Conservation (phyloP, 2,329 filamentous ascomycete species). For the Exophiala bonariae region DNA sequence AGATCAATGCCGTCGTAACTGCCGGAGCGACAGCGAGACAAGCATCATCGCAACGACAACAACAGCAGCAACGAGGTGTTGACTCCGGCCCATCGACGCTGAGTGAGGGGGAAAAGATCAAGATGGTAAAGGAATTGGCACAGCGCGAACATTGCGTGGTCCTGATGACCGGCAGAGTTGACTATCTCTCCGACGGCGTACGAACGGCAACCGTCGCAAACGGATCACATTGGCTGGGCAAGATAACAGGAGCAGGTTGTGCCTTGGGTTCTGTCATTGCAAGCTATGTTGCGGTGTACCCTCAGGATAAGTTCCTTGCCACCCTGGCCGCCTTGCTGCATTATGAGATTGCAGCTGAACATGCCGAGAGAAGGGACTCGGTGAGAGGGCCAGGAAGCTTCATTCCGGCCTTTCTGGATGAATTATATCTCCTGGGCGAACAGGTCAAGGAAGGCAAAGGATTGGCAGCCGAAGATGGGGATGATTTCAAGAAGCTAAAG, state of each 20-base stretch:
- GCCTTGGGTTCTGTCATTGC: slow-evolving; percentile 80
- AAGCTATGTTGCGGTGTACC: slow-evolving; percentile 67
- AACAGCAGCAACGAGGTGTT: slow-evolving; percentile 72
- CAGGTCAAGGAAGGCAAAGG: slow-evolving; percentile 44
- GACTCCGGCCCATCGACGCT: slow-evolving; percentile 67
- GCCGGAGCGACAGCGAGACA: slow-evolving; percentile 31
- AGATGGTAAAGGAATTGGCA: slow-evolving; percentile 67
- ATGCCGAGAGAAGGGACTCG: slow-evolving; percentile 53
- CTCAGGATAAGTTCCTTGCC: slow-evolving; percentile 68
- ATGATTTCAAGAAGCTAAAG: slow-evolving; percentile 7
- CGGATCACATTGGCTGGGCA: slow-evolving; percentile 63
- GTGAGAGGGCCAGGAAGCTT: slow-evolving; percentile 84
- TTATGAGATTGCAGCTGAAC: slow-evolving; percentile 76
- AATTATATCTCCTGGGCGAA: slow-evolving; percentile 52
- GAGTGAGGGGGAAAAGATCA: slow-evolving; percentile 55
- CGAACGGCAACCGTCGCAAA: slow-evolving; percentile 70
- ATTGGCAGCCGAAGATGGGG: slow-evolving; percentile 35
- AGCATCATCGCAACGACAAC: too few species aligned
- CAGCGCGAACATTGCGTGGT: slow-evolving; percentile 68
- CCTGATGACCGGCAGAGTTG: slow-evolving; percentile 77
- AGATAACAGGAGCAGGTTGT: slow-evolving; percentile 68
- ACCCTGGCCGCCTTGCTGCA: slow-evolving; percentile 71
- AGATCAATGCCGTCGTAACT: slow-evolving; percentile 71
- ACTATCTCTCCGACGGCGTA: slow-evolving; percentile 74
- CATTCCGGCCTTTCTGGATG: slow-evolving; percentile 81